These are phyloP conservation scores for Coemansia sp. DNA, from an alignment of 192 early-diverging fungal species.

Conservation along the genomic window DNA sequence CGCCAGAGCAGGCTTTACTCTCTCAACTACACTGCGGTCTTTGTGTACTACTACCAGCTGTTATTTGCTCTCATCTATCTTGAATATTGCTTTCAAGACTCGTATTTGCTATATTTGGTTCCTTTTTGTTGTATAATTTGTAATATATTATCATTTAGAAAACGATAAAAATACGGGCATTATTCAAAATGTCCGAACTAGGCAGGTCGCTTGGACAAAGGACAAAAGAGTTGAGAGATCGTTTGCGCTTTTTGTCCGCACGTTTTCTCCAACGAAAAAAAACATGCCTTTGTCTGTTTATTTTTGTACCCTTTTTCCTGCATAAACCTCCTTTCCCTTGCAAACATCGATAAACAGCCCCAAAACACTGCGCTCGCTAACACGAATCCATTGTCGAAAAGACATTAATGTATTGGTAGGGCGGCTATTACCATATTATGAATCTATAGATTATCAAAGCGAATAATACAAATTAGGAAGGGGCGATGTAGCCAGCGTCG, in stretches of 20 bases:
- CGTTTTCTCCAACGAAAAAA: not conserved
- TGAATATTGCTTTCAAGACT: not conserved
- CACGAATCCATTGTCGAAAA: not conserved
- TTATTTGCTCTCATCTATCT: not conserved
- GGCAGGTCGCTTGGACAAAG: slow-evolving; percentile 6
- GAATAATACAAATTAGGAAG: not conserved
- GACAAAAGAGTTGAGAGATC: not conserved
- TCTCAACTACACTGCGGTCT: slow-evolving; percentile 1
- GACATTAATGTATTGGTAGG: not conserved
- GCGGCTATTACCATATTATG: not conserved
- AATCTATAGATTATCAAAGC: not conserved
- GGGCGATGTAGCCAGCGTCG: not conserved
- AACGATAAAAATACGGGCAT: not conserved
- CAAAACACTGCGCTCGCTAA: not conserved
- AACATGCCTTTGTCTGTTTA: not conserved
- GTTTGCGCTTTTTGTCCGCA: not conserved
- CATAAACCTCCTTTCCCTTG: slow-evolving; percentile 3
- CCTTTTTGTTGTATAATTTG: slow-evolving; percentile 11
- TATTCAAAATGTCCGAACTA: not conserved
- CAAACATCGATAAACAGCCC: not conserved
- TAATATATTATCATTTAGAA: slow-evolving; percentile 11
- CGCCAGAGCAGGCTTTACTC: not conserved
- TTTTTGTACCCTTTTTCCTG: slow-evolving; percentile 1
- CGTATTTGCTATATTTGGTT: not conserved
- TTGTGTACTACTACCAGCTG: slow-evolving; percentile 13